A percentile compares a stretch with the other conserved stretches of the same genome.
Evolutionary conservation across 2,329 filamentous ascomycete genomes (phyloP).

Genomic region (Chaetothyriales sp.): DNA sequence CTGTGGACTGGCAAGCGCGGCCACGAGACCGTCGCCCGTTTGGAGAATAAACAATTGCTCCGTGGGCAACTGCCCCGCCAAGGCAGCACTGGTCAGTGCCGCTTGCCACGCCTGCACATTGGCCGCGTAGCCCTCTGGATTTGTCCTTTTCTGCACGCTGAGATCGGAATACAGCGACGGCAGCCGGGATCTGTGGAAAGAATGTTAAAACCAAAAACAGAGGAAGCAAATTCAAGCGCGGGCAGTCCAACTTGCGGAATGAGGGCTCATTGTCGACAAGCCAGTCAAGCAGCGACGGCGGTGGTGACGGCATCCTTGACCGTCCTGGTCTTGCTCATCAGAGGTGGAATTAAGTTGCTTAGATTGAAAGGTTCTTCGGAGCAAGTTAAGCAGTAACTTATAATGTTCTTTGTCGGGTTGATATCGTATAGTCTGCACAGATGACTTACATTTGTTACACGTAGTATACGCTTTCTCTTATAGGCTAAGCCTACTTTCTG

Average conservation of each 20-base stretch:
- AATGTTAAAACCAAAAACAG: background rate
- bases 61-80: slow-evolving; percentile 43
- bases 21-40: slow-evolving; percentile 48
- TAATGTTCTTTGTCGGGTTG: background rate
- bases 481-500: no score
- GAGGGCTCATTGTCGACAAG: slow-evolving; percentile 16
- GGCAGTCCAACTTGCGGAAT: slow-evolving; percentile 13
- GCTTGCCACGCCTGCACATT: slow-evolving; percentile 68
- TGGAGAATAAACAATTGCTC: slow-evolving; percentile 33
- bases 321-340: background rate
- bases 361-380: no score
- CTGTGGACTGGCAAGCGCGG: slow-evolving; percentile 57
- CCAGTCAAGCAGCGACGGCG: slow-evolving; percentile 12
- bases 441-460: no score
- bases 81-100: slow-evolving; percentile 54
- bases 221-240: background rate
- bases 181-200: slow-evolving; percentile 49
- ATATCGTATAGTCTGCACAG: no score
- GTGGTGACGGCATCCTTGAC: background rate
- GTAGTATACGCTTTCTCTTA: no score
- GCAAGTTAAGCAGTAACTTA: background rate
- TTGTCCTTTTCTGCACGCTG: slow-evolving; percentile 53
- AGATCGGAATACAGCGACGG: slow-evolving; percentile 85
- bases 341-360: no score
- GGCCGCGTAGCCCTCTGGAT: slow-evolving; percentile 71